Conservation (phyloP, 345 rosid genomes). For the Bruguiera sexangula region DNA sequence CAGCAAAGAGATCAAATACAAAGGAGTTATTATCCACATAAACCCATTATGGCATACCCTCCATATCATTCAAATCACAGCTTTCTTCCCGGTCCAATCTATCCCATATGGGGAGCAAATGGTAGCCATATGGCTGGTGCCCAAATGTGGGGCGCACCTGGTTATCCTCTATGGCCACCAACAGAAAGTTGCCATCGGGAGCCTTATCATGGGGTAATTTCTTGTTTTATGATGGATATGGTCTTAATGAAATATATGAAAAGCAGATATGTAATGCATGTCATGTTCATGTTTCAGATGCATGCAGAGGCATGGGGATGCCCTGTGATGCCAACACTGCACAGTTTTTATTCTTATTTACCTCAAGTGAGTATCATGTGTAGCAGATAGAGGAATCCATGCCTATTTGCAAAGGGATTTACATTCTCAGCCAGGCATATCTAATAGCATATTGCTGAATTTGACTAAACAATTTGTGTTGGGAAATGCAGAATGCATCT, state of each 20-base stretch:
- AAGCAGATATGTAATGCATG: constrained; percentile 6
- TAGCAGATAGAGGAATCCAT: no score
- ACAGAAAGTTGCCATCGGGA: constrained; percentile 75
- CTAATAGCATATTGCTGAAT: not conserved
- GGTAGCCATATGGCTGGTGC: constrained; percentile 42
- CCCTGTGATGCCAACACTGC: constrained; percentile 65
- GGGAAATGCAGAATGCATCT: constrained; percentile 40
- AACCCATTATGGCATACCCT: constrained; percentile 82
- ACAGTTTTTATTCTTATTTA: constrained; percentile 27
- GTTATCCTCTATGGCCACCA: constrained; percentile 46
- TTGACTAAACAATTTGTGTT: not conserved
- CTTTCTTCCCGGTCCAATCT: constrained; percentile 30
- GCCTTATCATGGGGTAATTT: constrained; percentile 56
- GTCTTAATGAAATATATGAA: not conserved
- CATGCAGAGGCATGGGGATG: constrained; percentile 92
- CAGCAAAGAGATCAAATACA: constrained; percentile 51
- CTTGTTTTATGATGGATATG: not conserved
- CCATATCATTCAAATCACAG: constrained; percentile 41
- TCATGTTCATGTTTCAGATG: constrained; percentile 42
- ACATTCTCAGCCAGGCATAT: not conserved
- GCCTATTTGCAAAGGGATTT: no score
- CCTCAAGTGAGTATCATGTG: constrained; percentile 45
- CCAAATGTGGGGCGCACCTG: constrained; percentile 60
- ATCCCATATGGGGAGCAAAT: constrained; percentile 67
- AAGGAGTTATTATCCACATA: constrained; percentile 52